Percentiles rank a stretch among this genome's conserved stretches.
Evolutionary conservation across 148 eudicot genomes (phyloP).

Genomic region (Nyssa sinensis): DNA sequence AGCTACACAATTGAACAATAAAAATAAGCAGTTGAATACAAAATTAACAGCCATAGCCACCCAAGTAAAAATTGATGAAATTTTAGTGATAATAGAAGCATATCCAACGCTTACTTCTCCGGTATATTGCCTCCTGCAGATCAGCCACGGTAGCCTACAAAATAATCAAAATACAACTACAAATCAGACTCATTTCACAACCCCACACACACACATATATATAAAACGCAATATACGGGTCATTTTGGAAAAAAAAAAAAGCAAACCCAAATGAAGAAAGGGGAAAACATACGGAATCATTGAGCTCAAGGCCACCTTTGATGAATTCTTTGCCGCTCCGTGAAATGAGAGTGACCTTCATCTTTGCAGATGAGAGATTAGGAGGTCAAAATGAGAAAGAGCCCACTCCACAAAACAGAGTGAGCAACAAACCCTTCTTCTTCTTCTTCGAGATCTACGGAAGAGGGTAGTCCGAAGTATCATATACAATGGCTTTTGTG

Average conservation of each 20-base stretch:
- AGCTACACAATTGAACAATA: background rate
- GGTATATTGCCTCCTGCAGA: constrained; percentile 88
- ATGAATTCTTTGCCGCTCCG: constrained; percentile 77
- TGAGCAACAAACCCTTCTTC: constrained; percentile 15
- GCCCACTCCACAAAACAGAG: constrained; percentile 20
- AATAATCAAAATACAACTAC: background rate
- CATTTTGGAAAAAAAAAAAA: background rate
- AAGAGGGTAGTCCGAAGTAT: constrained; percentile 9
- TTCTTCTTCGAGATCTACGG: background rate
- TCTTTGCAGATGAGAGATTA: too few relatives aligned
- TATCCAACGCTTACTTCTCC: constrained; percentile 51
- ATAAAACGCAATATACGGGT: too few relatives aligned
- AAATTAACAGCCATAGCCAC: too few relatives aligned
- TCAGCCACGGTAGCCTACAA: constrained; percentile 85
- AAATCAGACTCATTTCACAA: background rate
- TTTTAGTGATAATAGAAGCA: background rate
- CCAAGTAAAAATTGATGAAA: too few relatives aligned
- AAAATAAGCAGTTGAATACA: too few relatives aligned
- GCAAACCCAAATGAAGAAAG: constrained; percentile 20
- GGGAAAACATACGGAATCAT: constrained; percentile 60
- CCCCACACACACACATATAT: background rate
- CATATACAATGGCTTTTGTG: background rate
- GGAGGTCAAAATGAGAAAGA: constrained; percentile 16
- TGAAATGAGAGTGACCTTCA: constrained; percentile 76
- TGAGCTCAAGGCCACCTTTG: constrained; percentile 79